A percentile compares a stretch with the other conserved stretches of the same genome.
These are phyloP conservation scores for Hymenotorrendiella dingleyae DNA, from an alignment of 2,329 filamentous ascomycete genomes.

Conservation along the genomic window DNA sequence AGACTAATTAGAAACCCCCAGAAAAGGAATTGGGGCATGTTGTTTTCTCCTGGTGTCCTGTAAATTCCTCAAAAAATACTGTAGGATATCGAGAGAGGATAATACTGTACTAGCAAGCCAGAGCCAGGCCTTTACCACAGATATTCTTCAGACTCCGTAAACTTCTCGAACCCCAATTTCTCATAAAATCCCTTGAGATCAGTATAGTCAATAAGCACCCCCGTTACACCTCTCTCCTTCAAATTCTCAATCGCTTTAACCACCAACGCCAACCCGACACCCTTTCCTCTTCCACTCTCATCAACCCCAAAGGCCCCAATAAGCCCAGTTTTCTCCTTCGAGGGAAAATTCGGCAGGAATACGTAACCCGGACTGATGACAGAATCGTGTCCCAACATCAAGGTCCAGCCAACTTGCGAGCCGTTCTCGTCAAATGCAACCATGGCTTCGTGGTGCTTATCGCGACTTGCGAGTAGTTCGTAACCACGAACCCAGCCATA, in stretches of 20 bases:
- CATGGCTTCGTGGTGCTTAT: constrained; percentile 37
- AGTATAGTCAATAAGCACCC: constrained; percentile 40
- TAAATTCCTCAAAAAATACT: too few species aligned
- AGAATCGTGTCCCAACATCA: constrained; percentile 36
- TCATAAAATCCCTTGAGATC: constrained; percentile 39
- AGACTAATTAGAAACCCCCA: too few species aligned
- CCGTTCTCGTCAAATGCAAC: constrained; percentile 34
- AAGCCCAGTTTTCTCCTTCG: constrained; percentile 36
- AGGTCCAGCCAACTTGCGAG: constrained; percentile 38
- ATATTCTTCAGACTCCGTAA: constrained; percentile 33
- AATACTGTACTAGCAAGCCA: neutral
- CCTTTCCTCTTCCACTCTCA: constrained; percentile 31
- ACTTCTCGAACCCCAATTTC: constrained; percentile 35
- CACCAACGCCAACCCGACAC: constrained; percentile 37
- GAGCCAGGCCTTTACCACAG: constrained; percentile 14
- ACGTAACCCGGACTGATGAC: constrained; percentile 34
- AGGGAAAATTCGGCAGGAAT: constrained; percentile 33
- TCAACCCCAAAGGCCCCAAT: constrained; percentile 41
- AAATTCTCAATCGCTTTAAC: constrained; percentile 39
- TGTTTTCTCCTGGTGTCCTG: too few species aligned
- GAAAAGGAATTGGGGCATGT: too few species aligned
- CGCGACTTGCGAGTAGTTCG: constrained; percentile 29
- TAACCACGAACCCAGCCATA: constrained; percentile 37
- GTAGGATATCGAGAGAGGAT: too few species aligned
- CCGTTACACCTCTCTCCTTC: constrained; percentile 35